Percentiles rank a stretch among this genome's conserved stretches.
These are phyloP conservation scores for Phylloporus rhodoxanthus DNA, from an alignment of 768 basidiomycete species.

Conservation along the genomic window DNA sequence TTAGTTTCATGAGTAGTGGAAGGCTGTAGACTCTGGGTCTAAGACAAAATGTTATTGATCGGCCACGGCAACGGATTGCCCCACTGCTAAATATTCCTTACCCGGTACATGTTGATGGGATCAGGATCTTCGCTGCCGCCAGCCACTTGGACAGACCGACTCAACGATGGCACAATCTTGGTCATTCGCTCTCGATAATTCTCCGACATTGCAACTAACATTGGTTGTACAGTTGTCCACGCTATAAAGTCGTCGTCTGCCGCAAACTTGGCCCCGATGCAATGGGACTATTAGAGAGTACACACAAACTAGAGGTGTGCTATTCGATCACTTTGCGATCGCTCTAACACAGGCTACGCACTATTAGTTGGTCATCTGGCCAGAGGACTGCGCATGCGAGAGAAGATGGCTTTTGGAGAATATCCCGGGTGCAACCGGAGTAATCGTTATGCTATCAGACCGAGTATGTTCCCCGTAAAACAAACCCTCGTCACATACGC, in stretches of 20 bases:
- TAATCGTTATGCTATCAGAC: constrained; percentile 63
- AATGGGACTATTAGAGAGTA: constrained; percentile 50
- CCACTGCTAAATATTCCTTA: neutral
- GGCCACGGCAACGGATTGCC: neutral
- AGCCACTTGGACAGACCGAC: neutral
- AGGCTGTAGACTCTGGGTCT: neutral
- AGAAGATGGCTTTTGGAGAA: constrained; percentile 72
- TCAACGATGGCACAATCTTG: constrained; percentile 23
- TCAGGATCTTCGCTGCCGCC: neutral
- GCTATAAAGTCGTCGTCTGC: constrained; percentile 48
- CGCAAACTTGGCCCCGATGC: constrained; percentile 58
- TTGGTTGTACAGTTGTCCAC: constrained; percentile 16
- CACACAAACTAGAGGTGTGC: constrained; percentile 50
- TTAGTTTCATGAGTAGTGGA: neutral
- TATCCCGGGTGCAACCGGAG: constrained; percentile 56
- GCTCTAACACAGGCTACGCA: neutral
- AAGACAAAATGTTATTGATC: neutral
- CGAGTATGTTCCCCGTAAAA: constrained; percentile 41
- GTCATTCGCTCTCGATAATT: constrained; percentile 16
- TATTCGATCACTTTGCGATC: neutral
- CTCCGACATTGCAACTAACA: constrained; percentile 20
- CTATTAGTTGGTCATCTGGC: constrained; percentile 47
- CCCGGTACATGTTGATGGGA: neutral
- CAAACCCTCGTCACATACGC: neutral
- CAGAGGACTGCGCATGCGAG: constrained; percentile 50